Evolutionary conservation across 805 yeast species (phyloP).

Genomic region (Scheffersomyces stipitis): DNA sequence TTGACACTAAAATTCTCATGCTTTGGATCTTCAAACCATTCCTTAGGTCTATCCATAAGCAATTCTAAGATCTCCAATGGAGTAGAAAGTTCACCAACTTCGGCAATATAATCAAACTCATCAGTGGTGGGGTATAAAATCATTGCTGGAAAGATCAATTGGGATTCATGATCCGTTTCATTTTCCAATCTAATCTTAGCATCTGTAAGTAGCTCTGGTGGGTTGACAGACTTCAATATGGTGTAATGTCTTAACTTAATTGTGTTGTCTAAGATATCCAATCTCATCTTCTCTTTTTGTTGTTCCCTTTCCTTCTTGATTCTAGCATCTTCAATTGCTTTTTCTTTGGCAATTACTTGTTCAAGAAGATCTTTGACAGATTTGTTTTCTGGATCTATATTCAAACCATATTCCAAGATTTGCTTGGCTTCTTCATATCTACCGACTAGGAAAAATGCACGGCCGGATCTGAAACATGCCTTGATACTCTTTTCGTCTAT

Average conservation of each 20-base stretch:
- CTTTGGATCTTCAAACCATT: conserved; percentile 65
- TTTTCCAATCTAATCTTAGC: conserved; percentile 61
- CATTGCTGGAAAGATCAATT: conserved; percentile 77
- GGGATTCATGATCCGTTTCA: conserved; percentile 67
- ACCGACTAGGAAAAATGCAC: conserved; percentile 70
- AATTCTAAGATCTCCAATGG: conserved; percentile 61
- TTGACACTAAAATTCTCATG: conserved; percentile 59
- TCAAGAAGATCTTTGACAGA: conserved; percentile 50
- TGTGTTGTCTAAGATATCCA: conserved; percentile 55
- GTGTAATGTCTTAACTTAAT: conserved; percentile 57
- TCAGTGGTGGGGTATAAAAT: conserved; percentile 79
- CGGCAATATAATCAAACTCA: conserved; percentile 80
- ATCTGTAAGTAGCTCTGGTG: conserved; percentile 55
- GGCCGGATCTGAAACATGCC: conserved; percentile 83
- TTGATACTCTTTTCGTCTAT: conserved; percentile 71
- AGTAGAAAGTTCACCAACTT: conserved; percentile 69
- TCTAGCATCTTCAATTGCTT: conserved; percentile 25
- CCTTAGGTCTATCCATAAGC: conserved; percentile 61
- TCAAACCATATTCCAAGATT: conserved; percentile 63
- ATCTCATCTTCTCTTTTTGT: conserved; percentile 41
- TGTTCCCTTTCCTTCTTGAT: conserved; percentile 37
- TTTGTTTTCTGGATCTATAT: conserved; percentile 57
- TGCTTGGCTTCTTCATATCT: conserved; percentile 70
- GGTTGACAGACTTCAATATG: conserved; percentile 48
- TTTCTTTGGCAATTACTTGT: conserved; percentile 41